Evolutionary conservation across 2,329 filamentous ascomycete genomes (phyloP), one percentile per base, ranked within the genome.

Genomic region (Phialophora macrospora): DNA sequence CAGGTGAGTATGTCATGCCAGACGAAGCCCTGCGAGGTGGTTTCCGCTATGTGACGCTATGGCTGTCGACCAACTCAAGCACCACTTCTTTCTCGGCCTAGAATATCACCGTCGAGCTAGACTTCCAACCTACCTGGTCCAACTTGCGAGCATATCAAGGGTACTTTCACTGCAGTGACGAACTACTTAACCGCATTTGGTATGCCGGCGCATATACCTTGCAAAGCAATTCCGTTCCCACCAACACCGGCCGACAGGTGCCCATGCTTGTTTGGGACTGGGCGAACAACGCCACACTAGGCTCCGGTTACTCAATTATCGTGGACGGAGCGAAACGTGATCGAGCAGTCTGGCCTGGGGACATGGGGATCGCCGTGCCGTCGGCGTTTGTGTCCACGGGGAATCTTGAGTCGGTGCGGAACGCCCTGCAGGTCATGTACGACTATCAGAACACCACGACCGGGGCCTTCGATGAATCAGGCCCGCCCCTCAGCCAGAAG

Each of bases 121-220:
- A 74, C 2, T 83, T 84, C 59, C 80, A 83, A 61, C 82, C 82
- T 1, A 83, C 82, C 0, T 83, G 81, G 80, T 75, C 82, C 2
- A 82, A 85, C 69, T 77, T 85, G 17, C 77, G 78, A 51, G 81
- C 81, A 12, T 85, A 85, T 62, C 79, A 80, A 48, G 83, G 83
- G 8, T 85, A 85, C 66, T 85, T 85, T 60, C 78, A 84, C 68
- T 82, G 77, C 70, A 81, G 76, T 54, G 82, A 81, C 49, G 78
- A 83, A 38, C 72, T 84, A 11, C 77, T 88, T 58, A 86, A 87
- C 72, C 78, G 79, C 6, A 83, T 85, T 55, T 86, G 84, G 84
- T 87, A 87, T 67, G 81, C 79, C 48, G 84, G 81, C 4, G 82
- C 82, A 6, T 85, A 83, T 68, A 86, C 84, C 0, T 70, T 85